These are phyloP conservation scores for Citrus inodora DNA, from an alignment of 345 rosid genomes.

Conservation along the genomic window DNA sequence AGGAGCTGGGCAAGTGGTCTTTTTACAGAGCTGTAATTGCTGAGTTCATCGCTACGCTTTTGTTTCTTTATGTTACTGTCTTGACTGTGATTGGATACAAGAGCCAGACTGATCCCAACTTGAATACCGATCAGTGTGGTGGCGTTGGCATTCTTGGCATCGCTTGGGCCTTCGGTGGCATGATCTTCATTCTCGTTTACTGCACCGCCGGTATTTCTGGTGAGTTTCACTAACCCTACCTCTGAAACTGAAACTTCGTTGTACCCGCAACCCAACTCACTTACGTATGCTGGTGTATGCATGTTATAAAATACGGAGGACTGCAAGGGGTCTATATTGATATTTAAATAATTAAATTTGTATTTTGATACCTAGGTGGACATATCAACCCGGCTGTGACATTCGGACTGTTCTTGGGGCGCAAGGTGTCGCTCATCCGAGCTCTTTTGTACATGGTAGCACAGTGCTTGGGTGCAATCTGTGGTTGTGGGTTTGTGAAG, in stretches of 20 bases:
- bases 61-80: slow-evolving; percentile 70
- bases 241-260: too few relatives aligned
- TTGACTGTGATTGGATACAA: slow-evolving; percentile 82
- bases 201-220: slow-evolving; percentile 94
- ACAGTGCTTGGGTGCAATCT: slow-evolving; percentile 61
- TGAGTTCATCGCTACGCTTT: slow-evolving; percentile 80
- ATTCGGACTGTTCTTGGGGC: slow-evolving; percentile 44
- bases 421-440: slow-evolving; percentile 52
- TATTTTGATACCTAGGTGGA: slow-evolving; percentile 31
- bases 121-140: slow-evolving; percentile 40
- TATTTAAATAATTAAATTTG: too few relatives aligned
- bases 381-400: slow-evolving; percentile 70
- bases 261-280: background rate
- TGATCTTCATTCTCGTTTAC: slow-evolving; percentile 91
- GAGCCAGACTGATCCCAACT: slow-evolving; percentile 35
- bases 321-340: too few relatives aligned
- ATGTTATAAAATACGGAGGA: too few relatives aligned
- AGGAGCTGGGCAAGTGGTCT: slow-evolving; percentile 66
- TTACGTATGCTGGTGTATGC: too few relatives aligned
- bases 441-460: slow-evolving; percentile 53
- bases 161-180: slow-evolving; percentile 97
- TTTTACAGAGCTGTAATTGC: slow-evolving; percentile 76
- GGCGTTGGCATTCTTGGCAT: slow-evolving; percentile 90
- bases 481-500: slow-evolving; percentile 53
- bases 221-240: slow-evolving; percentile 10